phyloP scores from a whole-genome alignment of 1,139 yeast genomes.

The Kodamaea fungicola region DNA sequence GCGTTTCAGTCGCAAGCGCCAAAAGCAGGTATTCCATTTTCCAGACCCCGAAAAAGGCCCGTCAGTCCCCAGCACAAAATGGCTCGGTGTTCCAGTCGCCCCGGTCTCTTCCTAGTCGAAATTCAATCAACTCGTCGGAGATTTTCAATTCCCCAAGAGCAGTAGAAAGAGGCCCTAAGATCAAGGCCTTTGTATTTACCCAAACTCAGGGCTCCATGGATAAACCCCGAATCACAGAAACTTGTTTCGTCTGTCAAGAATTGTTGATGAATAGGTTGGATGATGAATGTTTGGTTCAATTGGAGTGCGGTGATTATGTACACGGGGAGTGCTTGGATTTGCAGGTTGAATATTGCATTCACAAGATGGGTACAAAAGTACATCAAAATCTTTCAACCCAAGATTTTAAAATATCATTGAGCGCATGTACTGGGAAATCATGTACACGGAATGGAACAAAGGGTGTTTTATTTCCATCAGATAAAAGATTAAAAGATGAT shows the following conservation, averaged over 20 bases:
- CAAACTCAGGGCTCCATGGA: conserved; percentile 12
- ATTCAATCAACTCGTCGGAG: background rate
- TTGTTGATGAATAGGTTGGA: conserved; percentile 28
- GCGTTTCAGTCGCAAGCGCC: no score
- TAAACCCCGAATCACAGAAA: conserved; percentile 7
- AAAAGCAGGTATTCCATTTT: no score
- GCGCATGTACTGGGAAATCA: conserved; percentile 11
- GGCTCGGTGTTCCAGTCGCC: no score
- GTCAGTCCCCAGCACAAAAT: no score
- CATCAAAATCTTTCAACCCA: no score
- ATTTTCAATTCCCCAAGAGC: background rate
- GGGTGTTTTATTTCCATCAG: no score
- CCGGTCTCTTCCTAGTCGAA: background rate
- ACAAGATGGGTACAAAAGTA: conserved; percentile 7
- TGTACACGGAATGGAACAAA: conserved; percentile 5
- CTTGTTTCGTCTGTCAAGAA: conserved; percentile 39
- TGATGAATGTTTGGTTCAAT: conserved; percentile 30
- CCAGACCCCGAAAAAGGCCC: no score
- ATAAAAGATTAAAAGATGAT: no score
- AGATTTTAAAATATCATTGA: conserved; percentile 8
- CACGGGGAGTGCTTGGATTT: conserved; percentile 37
- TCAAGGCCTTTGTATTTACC: conserved; percentile 23
- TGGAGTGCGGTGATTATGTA: conserved; percentile 37
- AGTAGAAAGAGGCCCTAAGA: conserved; percentile 21
- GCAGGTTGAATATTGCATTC: conserved; percentile 13